A percentile compares a stretch with the other conserved stretches of the same genome.
Conservation (phyloP, 371 early-diverging fungal genomes). For the Apophysomyces elegans region DNA sequence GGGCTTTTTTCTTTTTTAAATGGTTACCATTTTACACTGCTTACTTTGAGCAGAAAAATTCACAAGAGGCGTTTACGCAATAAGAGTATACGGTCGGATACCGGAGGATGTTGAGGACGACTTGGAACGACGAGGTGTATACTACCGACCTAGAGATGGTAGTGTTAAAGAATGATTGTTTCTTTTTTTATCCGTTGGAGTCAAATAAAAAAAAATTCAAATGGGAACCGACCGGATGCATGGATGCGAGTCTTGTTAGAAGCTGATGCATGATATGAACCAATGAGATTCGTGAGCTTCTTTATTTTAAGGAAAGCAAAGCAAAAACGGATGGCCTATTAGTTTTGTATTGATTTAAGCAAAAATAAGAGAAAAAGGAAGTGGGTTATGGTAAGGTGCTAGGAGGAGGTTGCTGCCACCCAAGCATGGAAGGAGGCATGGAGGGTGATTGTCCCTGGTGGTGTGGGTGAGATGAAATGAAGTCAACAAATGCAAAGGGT, state of each 20-base stretch:
- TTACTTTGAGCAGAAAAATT: slow-evolving; percentile 65
- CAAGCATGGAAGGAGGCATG: slow-evolving; percentile 6
- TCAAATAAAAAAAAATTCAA: not conserved
- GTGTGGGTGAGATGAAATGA: slow-evolving; percentile 5
- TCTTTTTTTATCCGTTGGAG: slow-evolving; percentile 6
- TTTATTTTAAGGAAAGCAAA: not conserved
- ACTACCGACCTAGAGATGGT: slow-evolving; percentile 88
- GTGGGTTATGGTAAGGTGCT: not conserved
- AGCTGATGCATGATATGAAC: not conserved
- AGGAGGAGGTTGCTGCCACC: slow-evolving; percentile 3
- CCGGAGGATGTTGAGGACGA: slow-evolving; percentile 88
- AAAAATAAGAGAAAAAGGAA: not conserved
- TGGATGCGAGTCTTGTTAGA: not conserved
- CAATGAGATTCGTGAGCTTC: not conserved
- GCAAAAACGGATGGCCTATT: too few species aligned
- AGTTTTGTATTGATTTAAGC: not conserved
- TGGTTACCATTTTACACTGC: not conserved
- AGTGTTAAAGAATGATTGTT: slow-evolving; percentile 64
- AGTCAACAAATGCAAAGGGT: slow-evolving; percentile 7
- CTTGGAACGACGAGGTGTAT: slow-evolving; percentile 76
- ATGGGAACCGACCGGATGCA: not conserved
- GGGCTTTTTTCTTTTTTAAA: not conserved
- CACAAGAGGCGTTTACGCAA: slow-evolving; percentile 88
- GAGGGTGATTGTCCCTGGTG: slow-evolving; percentile 7
- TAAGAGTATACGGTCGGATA: slow-evolving; percentile 86